Evolutionary conservation across 2,329 filamentous ascomycete genomes (phyloP), one percentile per base, ranked within the genome.

Genomic region (Fusarium redolens): DNA sequence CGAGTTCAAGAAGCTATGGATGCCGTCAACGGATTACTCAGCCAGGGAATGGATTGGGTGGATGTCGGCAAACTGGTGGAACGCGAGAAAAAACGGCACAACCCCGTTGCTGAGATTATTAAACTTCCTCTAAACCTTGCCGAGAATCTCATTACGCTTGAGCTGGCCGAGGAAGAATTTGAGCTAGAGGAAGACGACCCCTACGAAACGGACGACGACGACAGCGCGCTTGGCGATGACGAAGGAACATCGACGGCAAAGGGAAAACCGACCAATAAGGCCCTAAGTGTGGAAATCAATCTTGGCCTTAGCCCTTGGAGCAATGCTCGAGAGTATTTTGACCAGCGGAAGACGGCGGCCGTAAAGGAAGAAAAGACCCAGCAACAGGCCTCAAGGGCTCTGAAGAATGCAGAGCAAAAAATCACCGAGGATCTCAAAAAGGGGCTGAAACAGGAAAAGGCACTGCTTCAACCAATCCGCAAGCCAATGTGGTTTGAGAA

Each of bases 41-140:
- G 90, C 9, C 94, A 97, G 78, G 96, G 96, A 15, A 98, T 98
- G 95, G 96, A 99, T 77, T 99, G 96, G 96, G 91, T 94, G 15
- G 93, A 98, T 73, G 95, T 98, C 77, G 94, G 90, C 14, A 93
- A 92, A 65, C 84, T 99, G 69, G 93, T 99, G 58, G 94, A 97
- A 79, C 89, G 94, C 73, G 96, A 98, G 80, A 93, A 97, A 80
- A 90, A 86, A 68, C 87, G 91, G 54, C 87, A 90, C 33, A 99
- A 99, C 73, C 90, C 93, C 0, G 95, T 99, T 12, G 96, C 96
- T 3, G 88, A 92, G 65, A 91, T 95, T 48, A 97, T 99, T 78
- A 93, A 93, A 79, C 84, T 97, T 22, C 96, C 96, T 0, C 83
- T 99, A 56, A 97, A 97, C 76, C 86, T 99, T 6, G 88, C 94